phyloP scores from a whole-genome alignment of 139 green algal genomes.

The Coccomyxa sp. region DNA sequence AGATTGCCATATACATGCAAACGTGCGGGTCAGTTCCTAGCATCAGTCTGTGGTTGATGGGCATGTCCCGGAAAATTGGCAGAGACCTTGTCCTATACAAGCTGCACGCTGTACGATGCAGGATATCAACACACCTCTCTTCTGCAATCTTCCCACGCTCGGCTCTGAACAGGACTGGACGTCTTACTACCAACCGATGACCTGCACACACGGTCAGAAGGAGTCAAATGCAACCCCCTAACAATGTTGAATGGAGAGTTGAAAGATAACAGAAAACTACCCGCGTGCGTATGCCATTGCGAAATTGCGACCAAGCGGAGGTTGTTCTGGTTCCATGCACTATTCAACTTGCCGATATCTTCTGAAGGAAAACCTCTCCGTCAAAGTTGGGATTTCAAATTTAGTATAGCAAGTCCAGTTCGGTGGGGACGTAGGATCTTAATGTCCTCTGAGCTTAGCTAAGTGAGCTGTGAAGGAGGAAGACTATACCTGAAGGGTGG shows the following conservation, averaged over 20 bases:
- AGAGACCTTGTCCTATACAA: neutral
- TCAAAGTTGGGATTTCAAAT: too few relatives aligned
- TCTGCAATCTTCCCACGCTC: conserved; percentile 2
- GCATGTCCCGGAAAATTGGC: neutral
- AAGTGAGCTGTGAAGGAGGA: neutral
- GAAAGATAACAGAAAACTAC: neutral
- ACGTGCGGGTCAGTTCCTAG: too few relatives aligned
- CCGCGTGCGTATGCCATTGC: neutral
- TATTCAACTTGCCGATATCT: too few relatives aligned
- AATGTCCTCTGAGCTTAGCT: too few relatives aligned
- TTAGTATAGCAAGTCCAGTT: too few relatives aligned
- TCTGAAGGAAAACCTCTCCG: too few relatives aligned
- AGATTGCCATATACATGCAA: too few relatives aligned
- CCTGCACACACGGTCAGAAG: too few relatives aligned
- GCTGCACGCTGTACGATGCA: neutral
- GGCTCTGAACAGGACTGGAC: neutral
- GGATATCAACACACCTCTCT: neutral
- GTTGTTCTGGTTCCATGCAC: neutral
- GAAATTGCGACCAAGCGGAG: neutral
- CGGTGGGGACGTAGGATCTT: too few relatives aligned
- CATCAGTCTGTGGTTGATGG: too few relatives aligned
- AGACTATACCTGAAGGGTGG: neutral
- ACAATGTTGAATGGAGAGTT: too few relatives aligned
- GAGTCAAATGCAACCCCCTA: too few relatives aligned
- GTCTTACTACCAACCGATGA: neutral